Percentiles rank a stretch among this genome's conserved stretches.
phyloP scores from a whole-genome alignment of 2,329 filamentous ascomycete species.

The Aspergillus flavus region DNA sequence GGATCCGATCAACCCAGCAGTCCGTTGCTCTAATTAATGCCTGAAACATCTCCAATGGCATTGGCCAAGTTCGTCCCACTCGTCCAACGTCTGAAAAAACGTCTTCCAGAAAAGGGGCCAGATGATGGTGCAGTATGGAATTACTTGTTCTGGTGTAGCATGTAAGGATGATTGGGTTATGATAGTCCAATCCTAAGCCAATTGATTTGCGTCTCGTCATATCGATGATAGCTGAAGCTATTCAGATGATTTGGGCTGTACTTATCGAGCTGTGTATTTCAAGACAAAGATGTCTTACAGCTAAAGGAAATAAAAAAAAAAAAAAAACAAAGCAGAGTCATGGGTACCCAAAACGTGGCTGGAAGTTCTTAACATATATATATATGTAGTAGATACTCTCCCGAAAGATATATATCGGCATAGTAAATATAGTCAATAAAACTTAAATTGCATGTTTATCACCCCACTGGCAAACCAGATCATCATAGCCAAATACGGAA shows the following conservation, averaged over 20 bases:
- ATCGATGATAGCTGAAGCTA: background rate
- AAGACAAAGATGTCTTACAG: too few relatives aligned
- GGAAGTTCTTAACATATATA: too few relatives aligned
- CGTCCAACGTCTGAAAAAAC: background rate
- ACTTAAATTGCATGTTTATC: background rate
- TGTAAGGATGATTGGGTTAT: background rate
- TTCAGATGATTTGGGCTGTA: background rate
- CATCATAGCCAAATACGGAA: background rate
- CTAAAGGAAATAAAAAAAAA: background rate
- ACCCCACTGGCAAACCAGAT: background rate
- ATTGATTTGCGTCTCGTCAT: background rate
- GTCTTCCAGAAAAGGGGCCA: background rate
- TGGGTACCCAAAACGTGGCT: too few relatives aligned
- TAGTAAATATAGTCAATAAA: background rate
- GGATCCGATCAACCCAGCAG: background rate
- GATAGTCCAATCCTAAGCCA: background rate
- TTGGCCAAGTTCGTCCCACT: background rate
- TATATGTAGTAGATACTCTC: too few relatives aligned
- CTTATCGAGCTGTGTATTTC: too few relatives aligned
- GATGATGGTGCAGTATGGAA: background rate
- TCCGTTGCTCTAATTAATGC: background rate
- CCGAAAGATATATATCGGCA: background rate
- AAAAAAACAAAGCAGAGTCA: too few relatives aligned
- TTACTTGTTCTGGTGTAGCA: background rate
- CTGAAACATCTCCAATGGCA: background rate